These are phyloP conservation scores for Pichia ethanolica DNA, from an alignment of 805 yeast species.

Conservation along the genomic window DNA sequence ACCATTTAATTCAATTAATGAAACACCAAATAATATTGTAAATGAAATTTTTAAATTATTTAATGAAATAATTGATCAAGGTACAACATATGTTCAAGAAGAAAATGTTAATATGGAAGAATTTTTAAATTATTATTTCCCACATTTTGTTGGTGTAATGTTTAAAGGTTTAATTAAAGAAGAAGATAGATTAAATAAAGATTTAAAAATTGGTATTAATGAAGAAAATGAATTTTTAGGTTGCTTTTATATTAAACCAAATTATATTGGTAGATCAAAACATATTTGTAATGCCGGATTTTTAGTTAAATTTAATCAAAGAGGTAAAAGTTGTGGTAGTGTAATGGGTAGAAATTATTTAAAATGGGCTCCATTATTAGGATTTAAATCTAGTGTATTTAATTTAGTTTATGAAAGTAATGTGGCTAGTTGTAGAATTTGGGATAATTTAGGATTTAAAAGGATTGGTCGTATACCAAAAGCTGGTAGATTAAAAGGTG, in stretches of 20 bases:
- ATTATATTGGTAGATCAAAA: slow-evolving; percentile 75
- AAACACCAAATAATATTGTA: slow-evolving; percentile 46
- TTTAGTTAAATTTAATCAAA: slow-evolving; percentile 47
- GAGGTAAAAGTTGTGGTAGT: slow-evolving; percentile 61
- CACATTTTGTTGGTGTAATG: slow-evolving; percentile 57
- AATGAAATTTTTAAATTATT: slow-evolving; percentile 42
- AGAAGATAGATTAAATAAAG: slow-evolving; percentile 3
- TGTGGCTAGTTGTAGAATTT: slow-evolving; percentile 62
- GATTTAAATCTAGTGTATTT: slow-evolving; percentile 78
- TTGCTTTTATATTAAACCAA: slow-evolving; percentile 76
- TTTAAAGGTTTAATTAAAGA: slow-evolving; percentile 34
- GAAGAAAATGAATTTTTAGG: slow-evolving; percentile 45
- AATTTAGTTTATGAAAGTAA: slow-evolving; percentile 83
- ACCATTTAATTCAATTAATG: slow-evolving; percentile 43
- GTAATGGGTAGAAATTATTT: slow-evolving; percentile 63
- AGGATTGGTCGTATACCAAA: slow-evolving; percentile 66
- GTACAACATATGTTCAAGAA: slow-evolving; percentile 66
- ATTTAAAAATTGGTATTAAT: slow-evolving; percentile 7
- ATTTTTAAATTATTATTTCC: slow-evolving; percentile 61
- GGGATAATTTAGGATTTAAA: slow-evolving; percentile 82
- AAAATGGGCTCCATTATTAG: slow-evolving; percentile 66
- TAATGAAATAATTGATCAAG: slow-evolving; percentile 61
- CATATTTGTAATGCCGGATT: slow-evolving; percentile 89
- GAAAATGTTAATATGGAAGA: slow-evolving; percentile 36
- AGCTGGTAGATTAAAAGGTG: slow-evolving; percentile 70